phyloP scores from a whole-genome alignment of 768 basidiomycete genomes.

The Tephrocybe sp. region DNA sequence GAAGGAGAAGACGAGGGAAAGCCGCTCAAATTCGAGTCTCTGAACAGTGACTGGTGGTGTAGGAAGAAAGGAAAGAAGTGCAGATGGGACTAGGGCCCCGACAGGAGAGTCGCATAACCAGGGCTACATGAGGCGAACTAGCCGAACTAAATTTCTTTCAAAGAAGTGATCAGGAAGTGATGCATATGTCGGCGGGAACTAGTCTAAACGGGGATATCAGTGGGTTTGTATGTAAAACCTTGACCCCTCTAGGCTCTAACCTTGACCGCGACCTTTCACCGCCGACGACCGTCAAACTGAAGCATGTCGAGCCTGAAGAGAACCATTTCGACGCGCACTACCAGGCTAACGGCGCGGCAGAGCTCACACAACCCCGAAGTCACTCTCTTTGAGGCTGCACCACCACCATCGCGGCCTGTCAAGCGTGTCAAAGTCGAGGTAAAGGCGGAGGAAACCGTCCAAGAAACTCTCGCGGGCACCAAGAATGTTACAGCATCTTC shows the following conservation, averaged over 20 bases:
- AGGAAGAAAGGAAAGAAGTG: constrained; percentile 4
- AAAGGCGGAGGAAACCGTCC: constrained; percentile 10
- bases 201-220: constrained; percentile 13
- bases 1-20: background rate
- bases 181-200: too few species aligned
- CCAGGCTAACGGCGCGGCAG: constrained; percentile 33
- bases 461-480: constrained; percentile 3
- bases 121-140: constrained; percentile 16
- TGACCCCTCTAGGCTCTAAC: background rate
- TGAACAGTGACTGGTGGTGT: background rate
- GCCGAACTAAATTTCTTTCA: constrained; percentile 14
- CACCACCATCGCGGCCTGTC: constrained; percentile 19
- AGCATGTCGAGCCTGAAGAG: constrained; percentile 18
- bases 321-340: constrained; percentile 20
- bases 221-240: background rate
- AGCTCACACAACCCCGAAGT: constrained; percentile 45
- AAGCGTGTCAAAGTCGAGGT: constrained; percentile 31
- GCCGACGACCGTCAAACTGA: background rate
- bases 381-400: constrained; percentile 35
- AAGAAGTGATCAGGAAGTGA: background rate
- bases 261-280: background rate
- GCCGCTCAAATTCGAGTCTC: background rate
- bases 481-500: constrained; percentile 5
- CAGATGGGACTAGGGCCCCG: background rate
- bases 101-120: constrained; percentile 2